Conservation (phyloP, 306 rosid species). For the Abrus pulchellus region DNA sequence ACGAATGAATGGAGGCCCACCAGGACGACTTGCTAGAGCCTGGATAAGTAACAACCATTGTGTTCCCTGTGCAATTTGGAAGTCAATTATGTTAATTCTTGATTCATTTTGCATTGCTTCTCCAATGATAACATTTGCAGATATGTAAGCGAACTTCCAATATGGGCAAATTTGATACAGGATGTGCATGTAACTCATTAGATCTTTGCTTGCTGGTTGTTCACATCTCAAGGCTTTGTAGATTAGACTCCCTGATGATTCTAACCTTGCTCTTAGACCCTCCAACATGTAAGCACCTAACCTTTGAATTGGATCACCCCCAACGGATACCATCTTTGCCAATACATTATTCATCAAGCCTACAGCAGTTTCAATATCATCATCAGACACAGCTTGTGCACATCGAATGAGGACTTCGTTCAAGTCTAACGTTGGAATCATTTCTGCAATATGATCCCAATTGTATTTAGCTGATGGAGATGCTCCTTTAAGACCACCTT, state of each 20-base stretch:
- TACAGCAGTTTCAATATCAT: conserved; percentile 55
- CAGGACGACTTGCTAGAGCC: conserved; percentile 66
- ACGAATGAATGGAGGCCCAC: conserved; percentile 71
- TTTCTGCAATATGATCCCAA: conserved; percentile 56
- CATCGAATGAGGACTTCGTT: conserved; percentile 62
- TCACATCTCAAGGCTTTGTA: conserved; percentile 80
- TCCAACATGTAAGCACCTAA: conserved; percentile 96
- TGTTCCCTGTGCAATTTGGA: conserved; percentile 93
- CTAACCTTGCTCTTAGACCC: conserved; percentile 89
- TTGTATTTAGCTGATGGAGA: conserved; percentile 46
- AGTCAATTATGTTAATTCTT: conserved; percentile 86
- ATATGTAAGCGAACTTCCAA: conserved; percentile 76
- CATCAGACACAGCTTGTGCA: conserved; percentile 67
- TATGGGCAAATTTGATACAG: conserved; percentile 78
- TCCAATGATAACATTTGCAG: conserved; percentile 71
- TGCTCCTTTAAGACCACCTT: conserved; percentile 41
- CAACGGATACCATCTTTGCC: conserved; percentile 83
- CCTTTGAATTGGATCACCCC: conserved; percentile 81
- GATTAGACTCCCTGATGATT: conserved; percentile 82
- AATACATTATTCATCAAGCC: conserved; percentile 67
- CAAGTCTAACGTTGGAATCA: conserved; percentile 64
- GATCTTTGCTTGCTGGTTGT: conserved; percentile 79
- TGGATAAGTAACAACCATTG: conserved; percentile 75
- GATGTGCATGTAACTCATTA: conserved; percentile 78
- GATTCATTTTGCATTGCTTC: conserved; percentile 79